These are phyloP conservation scores for Phoma sp. DNA, from an alignment of 2,329 filamentous ascomycete genomes.

Conservation along the genomic window DNA sequence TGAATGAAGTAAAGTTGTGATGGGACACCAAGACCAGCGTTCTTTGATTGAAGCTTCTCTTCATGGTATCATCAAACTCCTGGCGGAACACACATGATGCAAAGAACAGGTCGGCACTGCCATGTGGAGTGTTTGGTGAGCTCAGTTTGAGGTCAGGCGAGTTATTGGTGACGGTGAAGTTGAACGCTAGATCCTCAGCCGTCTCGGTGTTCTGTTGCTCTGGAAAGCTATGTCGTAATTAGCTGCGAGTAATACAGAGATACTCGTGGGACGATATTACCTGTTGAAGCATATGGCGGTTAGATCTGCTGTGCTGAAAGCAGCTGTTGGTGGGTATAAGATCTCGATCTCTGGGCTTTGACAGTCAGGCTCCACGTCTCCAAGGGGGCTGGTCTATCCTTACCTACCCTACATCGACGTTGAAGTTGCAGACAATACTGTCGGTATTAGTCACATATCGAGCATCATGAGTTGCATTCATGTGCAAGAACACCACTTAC, in stretches of 20 bases:
- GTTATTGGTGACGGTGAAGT: slow-evolving; percentile 51
- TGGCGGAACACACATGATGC: slow-evolving; percentile 51
- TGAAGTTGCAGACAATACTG: slow-evolving; percentile 53
- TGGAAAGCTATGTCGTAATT: slow-evolving; percentile 43
- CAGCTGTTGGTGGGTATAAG: slow-evolving; percentile 48
- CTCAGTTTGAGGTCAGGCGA: slow-evolving; percentile 63
- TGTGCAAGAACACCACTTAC: slow-evolving; percentile 29
- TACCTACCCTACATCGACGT: slow-evolving; percentile 50
- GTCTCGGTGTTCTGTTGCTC: slow-evolving; percentile 52
- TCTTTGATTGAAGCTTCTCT: slow-evolving; percentile 52
- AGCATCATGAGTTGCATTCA: not conserved
- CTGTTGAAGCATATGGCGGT: slow-evolving; percentile 53
- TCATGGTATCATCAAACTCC: slow-evolving; percentile 50
- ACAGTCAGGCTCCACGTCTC: slow-evolving; percentile 15
- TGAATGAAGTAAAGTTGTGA: slow-evolving; percentile 49
- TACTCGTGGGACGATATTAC: slow-evolving; percentile 21
- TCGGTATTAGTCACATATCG: slow-evolving; percentile 16
- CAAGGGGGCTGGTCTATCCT: not conserved
- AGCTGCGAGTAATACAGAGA: slow-evolving; percentile 4
- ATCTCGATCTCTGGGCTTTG: slow-evolving; percentile 51
- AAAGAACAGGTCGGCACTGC: slow-evolving; percentile 46
- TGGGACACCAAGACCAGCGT: slow-evolving; percentile 50
- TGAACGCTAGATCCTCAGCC: slow-evolving; percentile 48
- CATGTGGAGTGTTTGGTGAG: slow-evolving; percentile 49
- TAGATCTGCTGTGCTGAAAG: slow-evolving; percentile 48